Evolutionary conservation across 495 filamentous ascomycete genomes (phyloP), one percentile per base, ranked within the genome.

Genomic region (Penicillium malachiteum): DNA sequence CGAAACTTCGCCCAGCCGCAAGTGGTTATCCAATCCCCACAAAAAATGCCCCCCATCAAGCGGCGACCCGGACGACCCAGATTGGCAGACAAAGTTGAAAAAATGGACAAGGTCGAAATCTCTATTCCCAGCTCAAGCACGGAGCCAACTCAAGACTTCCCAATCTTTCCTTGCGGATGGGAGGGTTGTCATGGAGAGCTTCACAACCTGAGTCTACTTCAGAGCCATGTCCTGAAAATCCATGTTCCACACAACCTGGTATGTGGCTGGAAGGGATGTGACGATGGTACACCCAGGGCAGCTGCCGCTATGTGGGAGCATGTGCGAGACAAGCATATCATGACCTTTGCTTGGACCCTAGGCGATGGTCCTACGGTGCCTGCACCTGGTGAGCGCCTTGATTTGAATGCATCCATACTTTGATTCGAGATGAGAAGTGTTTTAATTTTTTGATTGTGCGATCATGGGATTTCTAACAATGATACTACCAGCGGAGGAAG

Each of bases 161-260:
- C 67, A 38, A 69, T 83, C 11, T 87, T 75, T 67, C 68, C 75
- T 37, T 92, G 89, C 65, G 59, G 71, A 34, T 91, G 88, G 89
- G 64, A 77, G 37, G 66, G 71, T 7, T 95, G 90, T 62, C 75
- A 76, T 5, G 83, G 85, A 0, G 80, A 91, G 63, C 73, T 94
- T 3, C 89, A 93, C 58, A 92, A 92, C 63, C 64, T 91, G 33
- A 80, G 85, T 2, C 84, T 84, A 0, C 75, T 94, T 17, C 81
- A 83, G 51, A 81, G 79, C 50, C 90, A 95, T 64, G 63, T 92
- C 17, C 59, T 76, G 32, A 80, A 85, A 50, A 70, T 84, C 5
- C 89, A 78, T 39, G 62, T 73, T 4, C 64, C 66, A 1, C 55
- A 69, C 35, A 62, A 44, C 56, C 66, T 63, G 38, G 56, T 32